These are phyloP conservation scores for Fraxinus nigra DNA, from an alignment of 305 asterid species.

Conservation along the genomic window DNA sequence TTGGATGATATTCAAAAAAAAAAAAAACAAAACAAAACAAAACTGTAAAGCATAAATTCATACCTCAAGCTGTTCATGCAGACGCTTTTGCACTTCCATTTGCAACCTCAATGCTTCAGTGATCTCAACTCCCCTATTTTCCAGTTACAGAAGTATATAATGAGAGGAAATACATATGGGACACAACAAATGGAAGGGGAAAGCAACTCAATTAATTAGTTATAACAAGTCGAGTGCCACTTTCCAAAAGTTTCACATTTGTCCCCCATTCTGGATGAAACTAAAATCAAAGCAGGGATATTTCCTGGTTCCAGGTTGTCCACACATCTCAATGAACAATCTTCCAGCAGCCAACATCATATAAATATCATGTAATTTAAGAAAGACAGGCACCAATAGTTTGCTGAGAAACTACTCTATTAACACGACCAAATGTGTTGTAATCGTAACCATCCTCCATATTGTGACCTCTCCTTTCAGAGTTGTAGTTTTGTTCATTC, in stretches of 20 bases:
- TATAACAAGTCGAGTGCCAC: not conserved
- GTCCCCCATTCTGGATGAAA: not conserved
- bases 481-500: not conserved
- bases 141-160: conserved; percentile 14
- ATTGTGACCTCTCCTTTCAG: not conserved
- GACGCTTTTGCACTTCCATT: conserved; percentile 89
- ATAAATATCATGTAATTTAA: not conserved
- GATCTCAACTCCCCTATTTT: conserved; percentile 75
- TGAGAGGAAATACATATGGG: conserved; percentile 4
- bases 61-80: conserved; percentile 94
- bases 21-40: not conserved
- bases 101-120: conserved; percentile 83
- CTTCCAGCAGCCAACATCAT: conserved; percentile 4
- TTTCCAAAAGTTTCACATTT: conserved; percentile 3
- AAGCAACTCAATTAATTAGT: not conserved
- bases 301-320: not conserved
- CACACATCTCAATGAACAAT: not conserved
- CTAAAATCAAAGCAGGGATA: not conserved
- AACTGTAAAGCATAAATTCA: conserved; percentile 18
- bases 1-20: not conserved
- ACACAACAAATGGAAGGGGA: not conserved
- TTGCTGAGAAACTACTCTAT: not conserved
- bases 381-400: not conserved
- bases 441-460: conserved; percentile 3
- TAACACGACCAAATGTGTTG: not conserved